phyloP scores from a whole-genome alignment of 495 filamentous ascomycete genomes.

The Podospora pseudocomata region DNA sequence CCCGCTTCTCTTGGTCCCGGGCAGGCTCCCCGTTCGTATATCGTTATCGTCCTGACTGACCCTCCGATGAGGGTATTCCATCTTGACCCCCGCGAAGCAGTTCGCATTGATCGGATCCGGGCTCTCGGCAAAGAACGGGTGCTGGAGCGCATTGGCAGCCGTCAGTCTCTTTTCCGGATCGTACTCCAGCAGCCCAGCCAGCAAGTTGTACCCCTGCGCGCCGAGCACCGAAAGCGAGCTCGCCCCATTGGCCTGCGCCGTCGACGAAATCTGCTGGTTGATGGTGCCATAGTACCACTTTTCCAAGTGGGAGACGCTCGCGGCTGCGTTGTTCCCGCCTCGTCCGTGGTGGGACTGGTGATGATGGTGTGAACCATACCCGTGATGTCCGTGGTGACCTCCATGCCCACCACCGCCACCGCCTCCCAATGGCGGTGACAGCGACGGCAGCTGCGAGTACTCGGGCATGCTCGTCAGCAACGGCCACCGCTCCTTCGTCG shows the following conservation, averaged over 20 bases:
- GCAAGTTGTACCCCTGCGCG: constrained; percentile 71
- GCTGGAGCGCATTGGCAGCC: constrained; percentile 77
- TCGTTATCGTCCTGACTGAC: constrained; percentile 95
- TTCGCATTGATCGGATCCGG: constrained; percentile 61
- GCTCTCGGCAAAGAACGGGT: constrained; percentile 74
- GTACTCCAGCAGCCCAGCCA: constrained; percentile 81
- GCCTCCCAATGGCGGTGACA: constrained; percentile 48
- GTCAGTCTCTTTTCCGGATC: constrained; percentile 87
- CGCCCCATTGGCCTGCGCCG: constrained; percentile 32
- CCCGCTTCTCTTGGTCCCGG: constrained; percentile 88
- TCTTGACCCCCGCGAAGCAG: constrained; percentile 85
- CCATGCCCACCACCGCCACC: constrained; percentile 19
- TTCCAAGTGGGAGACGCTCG: constrained; percentile 42
- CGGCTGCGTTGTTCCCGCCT: background rate
- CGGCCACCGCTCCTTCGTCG: constrained; percentile 86
- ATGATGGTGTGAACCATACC: constrained; percentile 49
- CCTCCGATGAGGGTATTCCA: constrained; percentile 82
- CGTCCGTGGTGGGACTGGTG: constrained; percentile 40
- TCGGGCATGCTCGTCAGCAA: constrained; percentile 77
- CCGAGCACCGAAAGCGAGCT: constrained; percentile 54
- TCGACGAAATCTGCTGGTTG: constrained; percentile 46
- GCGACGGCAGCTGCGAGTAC: constrained; percentile 65
- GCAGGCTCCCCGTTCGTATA: constrained; percentile 78
- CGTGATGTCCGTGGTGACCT: constrained; percentile 43
- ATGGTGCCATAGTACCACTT: constrained; percentile 58